phyloP scores from a whole-genome alignment of 2,329 filamentous ascomycete species.

The Westerdykella sp. region DNA sequence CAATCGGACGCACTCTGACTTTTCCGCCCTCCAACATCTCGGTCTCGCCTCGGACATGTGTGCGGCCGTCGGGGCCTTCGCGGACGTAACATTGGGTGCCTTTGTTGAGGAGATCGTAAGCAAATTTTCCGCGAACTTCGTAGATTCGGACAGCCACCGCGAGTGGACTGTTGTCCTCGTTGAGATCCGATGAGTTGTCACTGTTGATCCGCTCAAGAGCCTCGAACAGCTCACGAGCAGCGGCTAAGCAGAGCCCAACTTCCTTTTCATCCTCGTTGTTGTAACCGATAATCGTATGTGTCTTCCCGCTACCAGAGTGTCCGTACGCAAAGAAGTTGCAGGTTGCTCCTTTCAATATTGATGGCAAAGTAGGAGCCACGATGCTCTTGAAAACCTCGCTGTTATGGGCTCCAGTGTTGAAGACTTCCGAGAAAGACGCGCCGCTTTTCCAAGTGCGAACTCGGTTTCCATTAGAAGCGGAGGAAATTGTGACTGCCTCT shows the following conservation, averaged over 20 bases:
- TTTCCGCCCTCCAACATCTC: conserved; percentile 38
- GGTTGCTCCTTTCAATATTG: conserved; percentile 30
- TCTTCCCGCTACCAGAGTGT: conserved; percentile 40
- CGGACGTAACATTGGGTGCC: conserved; percentile 38
- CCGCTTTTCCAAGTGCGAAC: conserved; percentile 7
- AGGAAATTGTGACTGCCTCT: conserved; percentile 1
- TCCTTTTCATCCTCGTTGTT: conserved; percentile 31
- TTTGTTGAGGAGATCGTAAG: conserved; percentile 40
- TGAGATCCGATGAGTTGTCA: not conserved
- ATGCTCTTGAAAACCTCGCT: conserved; percentile 17
- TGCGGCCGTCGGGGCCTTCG: conserved; percentile 38
- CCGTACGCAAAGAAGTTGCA: conserved; percentile 44
- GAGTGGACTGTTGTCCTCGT: conserved; percentile 10
- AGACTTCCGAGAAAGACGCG: conserved; percentile 5
- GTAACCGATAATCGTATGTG: conserved; percentile 42
- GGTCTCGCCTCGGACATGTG: conserved; percentile 40
- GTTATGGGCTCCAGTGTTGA: conserved; percentile 8
- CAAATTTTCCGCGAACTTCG: conserved; percentile 39
- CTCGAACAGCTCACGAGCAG: conserved; percentile 27
- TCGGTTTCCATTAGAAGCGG: not conserved
- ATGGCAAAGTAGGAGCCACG: conserved; percentile 31
- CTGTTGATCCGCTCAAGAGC: conserved; percentile 22
- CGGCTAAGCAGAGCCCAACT: conserved; percentile 36
- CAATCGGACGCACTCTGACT: conserved; percentile 40
- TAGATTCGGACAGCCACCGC: conserved; percentile 39